phyloP scores from a whole-genome alignment of 2,329 filamentous ascomycete genomes.

The Cladorrhinum sp. region DNA sequence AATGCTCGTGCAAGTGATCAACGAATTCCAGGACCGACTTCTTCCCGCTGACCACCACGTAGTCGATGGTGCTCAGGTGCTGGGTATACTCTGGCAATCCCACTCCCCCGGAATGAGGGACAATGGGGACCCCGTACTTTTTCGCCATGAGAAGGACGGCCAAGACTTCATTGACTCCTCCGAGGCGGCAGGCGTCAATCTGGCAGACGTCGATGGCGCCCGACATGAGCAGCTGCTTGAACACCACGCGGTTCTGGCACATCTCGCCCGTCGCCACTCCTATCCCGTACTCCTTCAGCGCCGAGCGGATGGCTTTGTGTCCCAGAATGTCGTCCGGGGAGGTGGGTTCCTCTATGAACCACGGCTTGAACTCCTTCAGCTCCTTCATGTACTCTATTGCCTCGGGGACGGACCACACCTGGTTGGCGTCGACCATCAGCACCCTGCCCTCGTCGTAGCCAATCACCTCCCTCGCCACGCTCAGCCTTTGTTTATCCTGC shows the following conservation, averaged over 20 bases:
- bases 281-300: slow-evolving; percentile 70
- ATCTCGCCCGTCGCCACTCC: slow-evolving; percentile 91
- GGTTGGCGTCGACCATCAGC: slow-evolving; percentile 91
- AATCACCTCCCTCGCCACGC: slow-evolving; percentile 74
- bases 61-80: slow-evolving; percentile 89
- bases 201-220: slow-evolving; percentile 86
- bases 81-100: slow-evolving; percentile 92
- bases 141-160: slow-evolving; percentile 85
- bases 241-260: slow-evolving; percentile 92
- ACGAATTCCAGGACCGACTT: slow-evolving; percentile 85
- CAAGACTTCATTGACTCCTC: slow-evolving; percentile 87
- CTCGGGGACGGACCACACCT: slow-evolving; percentile 88
- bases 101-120: slow-evolving; percentile 86
- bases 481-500: slow-evolving; percentile 66
- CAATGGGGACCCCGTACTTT: slow-evolving; percentile 75
- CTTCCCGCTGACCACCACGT: slow-evolving; percentile 80
- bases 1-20: slow-evolving; percentile 91
- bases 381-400: slow-evolving; percentile 83
- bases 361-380: slow-evolving; percentile 78
- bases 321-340: slow-evolving; percentile 86
- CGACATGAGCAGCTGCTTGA: slow-evolving; percentile 82
- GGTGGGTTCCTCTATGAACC: slow-evolving; percentile 95
- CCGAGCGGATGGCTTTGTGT: slow-evolving; percentile 80
- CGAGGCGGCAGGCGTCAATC: slow-evolving; percentile 85
- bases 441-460: slow-evolving; percentile 80